Base-by-base conservation (phyloP, 1,139 yeast species). In the Pichia sp. region DNA sequence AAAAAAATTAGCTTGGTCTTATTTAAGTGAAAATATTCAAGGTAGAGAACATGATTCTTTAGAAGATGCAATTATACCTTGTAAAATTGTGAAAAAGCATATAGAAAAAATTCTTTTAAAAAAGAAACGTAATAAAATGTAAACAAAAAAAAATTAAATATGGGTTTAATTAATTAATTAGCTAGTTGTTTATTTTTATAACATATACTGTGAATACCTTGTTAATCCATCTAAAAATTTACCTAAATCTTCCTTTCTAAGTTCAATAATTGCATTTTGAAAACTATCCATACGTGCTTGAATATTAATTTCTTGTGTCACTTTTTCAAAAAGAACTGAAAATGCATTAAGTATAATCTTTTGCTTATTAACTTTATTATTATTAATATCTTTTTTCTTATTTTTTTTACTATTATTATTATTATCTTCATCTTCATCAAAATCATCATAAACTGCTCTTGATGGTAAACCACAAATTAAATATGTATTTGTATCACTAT, bases 391-490 rank as follows among this genome's bases (percentile, higher is more conserved):
- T 7, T n/a, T 71, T 67, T 11, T 28, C n/a, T 26, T 28, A 29
- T 30, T 33, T 12, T 37, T 30, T 27, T 16, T 29, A 2, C 12
- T 29, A 4, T 16, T 23, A 6, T 37, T 31, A 8, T 36, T 34
- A 6, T 23, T 30, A 4, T 32, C 36, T 24, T 33, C 37, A 1
- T 47, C 57, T 4, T 53, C 60, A 26, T 58, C 57, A n/a, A n/a
- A n/a, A 2, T 59, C 61, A 39, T 70, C 63, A 53, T 67, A 68
- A 41, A 67, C 71, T 55, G 94, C 87, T 52, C 84, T 76, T 2
- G 96, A 95, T 0, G 95, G 95, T 53, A 87, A 66, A 0, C 98
- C 98, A 39, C 95, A 82, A 1, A 94, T 97, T 43, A 90, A 67
- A 59, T 87, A 94, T 0, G 95, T 84, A 53, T 84, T 87, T 8